A percentile compares a stretch with the other conserved stretches of the same genome.
Conservation (phyloP, 164 flowering plant genomes). For the Annona cherimola region DNA sequence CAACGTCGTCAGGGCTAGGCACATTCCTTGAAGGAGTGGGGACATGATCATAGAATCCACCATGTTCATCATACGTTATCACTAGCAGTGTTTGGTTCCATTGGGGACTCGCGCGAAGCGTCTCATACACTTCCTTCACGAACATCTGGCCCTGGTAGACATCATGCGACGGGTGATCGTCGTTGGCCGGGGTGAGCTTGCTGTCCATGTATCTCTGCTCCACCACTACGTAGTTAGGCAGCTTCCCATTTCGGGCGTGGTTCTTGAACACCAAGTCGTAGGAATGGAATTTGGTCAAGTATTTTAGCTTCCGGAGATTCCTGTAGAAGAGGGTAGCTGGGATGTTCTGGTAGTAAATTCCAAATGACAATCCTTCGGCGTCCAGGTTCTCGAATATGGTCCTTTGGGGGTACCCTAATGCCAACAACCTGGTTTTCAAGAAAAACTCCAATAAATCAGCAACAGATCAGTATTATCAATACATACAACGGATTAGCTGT, state of each 20-base stretch:
- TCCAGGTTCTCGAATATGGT: slow-evolving; percentile 73
- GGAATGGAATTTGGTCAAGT: slow-evolving; percentile 39
- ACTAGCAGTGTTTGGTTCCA: slow-evolving; percentile 78
- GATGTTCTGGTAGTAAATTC: slow-evolving; percentile 74
- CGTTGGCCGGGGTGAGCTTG: slow-evolving; percentile 58
- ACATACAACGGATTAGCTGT: no score
- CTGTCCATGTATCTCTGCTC: slow-evolving; percentile 83
- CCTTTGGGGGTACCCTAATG: slow-evolving; percentile 52
- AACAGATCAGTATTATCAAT: no score
- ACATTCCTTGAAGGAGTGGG: slow-evolving; percentile 70
- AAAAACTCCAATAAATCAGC: no score
- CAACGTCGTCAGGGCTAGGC: slow-evolving; percentile 88
- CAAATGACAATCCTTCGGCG: slow-evolving; percentile 51
- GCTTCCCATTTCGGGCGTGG: slow-evolving; percentile 52
- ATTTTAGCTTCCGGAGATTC: slow-evolving; percentile 72
- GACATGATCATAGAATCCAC: slow-evolving; percentile 90
- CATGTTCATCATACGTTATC: slow-evolving; percentile 91
- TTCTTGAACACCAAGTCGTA: slow-evolving; percentile 43
- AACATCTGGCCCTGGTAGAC: slow-evolving; percentile 80
- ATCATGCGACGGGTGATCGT: slow-evolving; percentile 96
- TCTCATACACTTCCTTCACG: slow-evolving; percentile 92
- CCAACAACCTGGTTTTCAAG: slow-evolving; percentile 19
- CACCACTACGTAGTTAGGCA: slow-evolving; percentile 70
- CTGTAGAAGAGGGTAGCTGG: slow-evolving; percentile 72
- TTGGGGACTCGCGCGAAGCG: slow-evolving; percentile 79